Base-by-base conservation (phyloP, 1,284 basidiomycete species). In the Blastosporella zonata region DNA sequence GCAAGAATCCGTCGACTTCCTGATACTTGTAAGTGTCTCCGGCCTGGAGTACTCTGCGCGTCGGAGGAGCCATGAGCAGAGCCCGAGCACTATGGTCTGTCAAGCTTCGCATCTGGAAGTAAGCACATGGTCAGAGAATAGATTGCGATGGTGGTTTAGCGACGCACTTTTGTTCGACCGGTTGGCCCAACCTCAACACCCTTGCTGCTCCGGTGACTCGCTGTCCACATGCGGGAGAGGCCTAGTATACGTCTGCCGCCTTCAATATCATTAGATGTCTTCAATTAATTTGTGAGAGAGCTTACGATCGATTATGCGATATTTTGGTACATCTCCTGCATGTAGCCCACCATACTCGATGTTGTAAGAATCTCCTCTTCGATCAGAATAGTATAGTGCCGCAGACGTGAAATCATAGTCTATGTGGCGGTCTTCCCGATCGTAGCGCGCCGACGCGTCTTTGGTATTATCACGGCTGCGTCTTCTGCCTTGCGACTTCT, bases 301-400 rank as follows among this genome's bases (percentile, higher is more conserved):
- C 66, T 48, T 70, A 88, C 86, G 69, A 67, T 67, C 72, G 41
- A 82, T 73, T 37, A 77, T 57, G 50, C 70, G 70, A 61, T 90
- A 87, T 62, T 75, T 83, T 6, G 90, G 87, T 27, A 91, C 67
- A 55, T 86, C 79, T 27, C 80, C 75, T 13, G 76, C 63, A 59
- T 89, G 72, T 29, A 87, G 58, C 1, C 80, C 71, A n/a, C 87
- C 89, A 59, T 87, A 90, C 29, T 75, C 75, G 22, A 88, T 63
- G 59, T 87, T 91, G 51, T 82, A 66, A 38, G 67, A 58, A 61
- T 92, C 90, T 0, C 88, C 87, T 55, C 77, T 82, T 42, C 77
- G 71, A 62, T 91, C 87, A 4, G 78, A 78, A 60, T 79, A 87
- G 69, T 80, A 88, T 10, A 77, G 52, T 43, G 8, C 25, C 22